Evolutionary conservation across 805 yeast species (phyloP).

Genomic region (Ogataea henricii): DNA sequence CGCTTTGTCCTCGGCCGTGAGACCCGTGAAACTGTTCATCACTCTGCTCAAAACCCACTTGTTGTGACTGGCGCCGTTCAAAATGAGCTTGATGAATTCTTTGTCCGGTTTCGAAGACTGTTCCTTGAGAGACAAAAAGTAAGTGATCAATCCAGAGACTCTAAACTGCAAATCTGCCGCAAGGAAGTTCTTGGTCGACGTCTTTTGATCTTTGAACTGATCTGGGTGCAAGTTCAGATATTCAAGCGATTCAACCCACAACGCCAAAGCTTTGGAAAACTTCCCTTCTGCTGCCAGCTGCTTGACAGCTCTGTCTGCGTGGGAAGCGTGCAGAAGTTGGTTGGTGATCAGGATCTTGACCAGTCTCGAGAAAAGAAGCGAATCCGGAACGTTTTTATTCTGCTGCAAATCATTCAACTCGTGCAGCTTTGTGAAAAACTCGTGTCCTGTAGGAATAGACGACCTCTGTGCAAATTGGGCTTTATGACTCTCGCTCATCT

Average conservation of each 20-base stretch:
- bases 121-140: conserved; percentile 23
- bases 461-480: background rate
- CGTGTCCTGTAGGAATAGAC: conserved; percentile 13
- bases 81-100: conserved; percentile 26
- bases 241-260: conserved; percentile 32
- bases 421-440: conserved; percentile 10
- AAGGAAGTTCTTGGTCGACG: background rate
- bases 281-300: conserved; percentile 27
- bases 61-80: conserved; percentile 9
- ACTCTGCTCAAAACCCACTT: conserved; percentile 1
- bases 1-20: conserved; percentile 11
- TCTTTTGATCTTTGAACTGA: conserved; percentile 5
- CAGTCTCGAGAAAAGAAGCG: conserved; percentile 26
- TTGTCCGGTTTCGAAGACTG: conserved; percentile 19
- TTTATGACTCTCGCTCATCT: background rate
- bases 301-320: conserved; percentile 27
- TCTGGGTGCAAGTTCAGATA: conserved; percentile 27
- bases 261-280: conserved; percentile 29
- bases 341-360: conserved; percentile 20
- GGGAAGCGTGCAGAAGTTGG: conserved; percentile 30
- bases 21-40: background rate
- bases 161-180: conserved; percentile 12
- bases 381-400: conserved; percentile 22
- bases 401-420: conserved; percentile 12
- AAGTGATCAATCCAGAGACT: conserved; percentile 20